Percentiles rank a stretch among this genome's conserved stretches.
Evolutionary conservation across 2,329 filamentous ascomycete genomes (phyloP).

Genomic region (Teratosphaeriaceae sp.): DNA sequence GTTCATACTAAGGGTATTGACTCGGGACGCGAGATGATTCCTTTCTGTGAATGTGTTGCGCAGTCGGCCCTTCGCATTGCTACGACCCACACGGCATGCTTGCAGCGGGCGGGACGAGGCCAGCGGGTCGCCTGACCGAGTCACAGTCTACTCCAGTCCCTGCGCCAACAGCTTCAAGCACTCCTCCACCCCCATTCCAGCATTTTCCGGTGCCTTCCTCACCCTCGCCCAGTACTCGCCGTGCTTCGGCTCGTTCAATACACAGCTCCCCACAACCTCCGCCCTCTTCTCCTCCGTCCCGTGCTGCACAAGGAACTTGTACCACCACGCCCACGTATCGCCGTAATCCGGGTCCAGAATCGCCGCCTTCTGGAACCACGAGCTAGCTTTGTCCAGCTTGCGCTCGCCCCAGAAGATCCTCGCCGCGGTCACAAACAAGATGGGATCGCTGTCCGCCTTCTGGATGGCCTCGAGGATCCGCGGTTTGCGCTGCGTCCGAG

Average conservation of each 20-base stretch:
- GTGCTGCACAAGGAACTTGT: constrained; percentile 85
- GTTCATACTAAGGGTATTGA: too few relatives aligned
- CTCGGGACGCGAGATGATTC: too few relatives aligned
- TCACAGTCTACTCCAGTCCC: constrained; percentile 38
- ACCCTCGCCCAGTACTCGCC: constrained; percentile 87
- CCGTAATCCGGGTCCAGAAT: constrained; percentile 79
- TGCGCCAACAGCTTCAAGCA: constrained; percentile 72
- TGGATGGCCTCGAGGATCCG: constrained; percentile 91
- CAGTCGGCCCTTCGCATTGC: too few relatives aligned
- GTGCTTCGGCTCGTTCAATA: constrained; percentile 78
- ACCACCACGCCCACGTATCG: constrained; percentile 98
- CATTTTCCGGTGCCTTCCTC: constrained; percentile 79
- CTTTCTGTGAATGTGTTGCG: too few relatives aligned
- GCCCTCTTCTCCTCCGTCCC: constrained; percentile 88
- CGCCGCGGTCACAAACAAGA: constrained; percentile 84
- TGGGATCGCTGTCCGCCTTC: constrained; percentile 87
- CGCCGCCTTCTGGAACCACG: constrained; percentile 96
- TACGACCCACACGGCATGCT: too few relatives aligned
- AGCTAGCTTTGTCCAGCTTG: constrained; percentile 85
- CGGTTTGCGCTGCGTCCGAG: constrained; percentile 86
- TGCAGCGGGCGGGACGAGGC: too few relatives aligned
- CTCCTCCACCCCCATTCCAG: constrained; percentile 67
- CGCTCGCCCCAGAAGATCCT: constrained; percentile 95
- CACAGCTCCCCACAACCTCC: constrained; percentile 76
- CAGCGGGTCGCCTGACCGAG: too few relatives aligned